Conservation (phyloP, 1,139 yeast genomes). For the Taphrina confusa region DNA sequence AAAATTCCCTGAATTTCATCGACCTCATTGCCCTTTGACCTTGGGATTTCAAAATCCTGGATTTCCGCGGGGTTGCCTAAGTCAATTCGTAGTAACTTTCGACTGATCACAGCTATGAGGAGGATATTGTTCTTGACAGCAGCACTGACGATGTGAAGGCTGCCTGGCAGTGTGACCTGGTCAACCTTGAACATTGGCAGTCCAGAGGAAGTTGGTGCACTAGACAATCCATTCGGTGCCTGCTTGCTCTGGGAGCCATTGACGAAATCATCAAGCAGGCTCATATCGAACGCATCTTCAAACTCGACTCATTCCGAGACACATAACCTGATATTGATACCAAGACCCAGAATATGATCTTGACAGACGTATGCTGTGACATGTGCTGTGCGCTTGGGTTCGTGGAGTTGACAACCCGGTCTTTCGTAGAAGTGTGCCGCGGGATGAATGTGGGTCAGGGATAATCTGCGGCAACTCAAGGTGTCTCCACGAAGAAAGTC, state of each 20-base stretch:
- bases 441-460: too few relatives aligned
- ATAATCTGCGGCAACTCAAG: too few relatives aligned
- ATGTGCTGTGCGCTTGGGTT: too few relatives aligned
- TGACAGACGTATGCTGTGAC: too few relatives aligned
- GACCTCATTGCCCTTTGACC: slow-evolving; percentile 41
- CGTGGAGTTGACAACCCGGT: too few relatives aligned
- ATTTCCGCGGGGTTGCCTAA: slow-evolving; percentile 23
- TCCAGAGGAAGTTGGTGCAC: not conserved
- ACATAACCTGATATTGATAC: too few relatives aligned
- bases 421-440: too few relatives aligned
- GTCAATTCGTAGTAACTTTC: slow-evolving; percentile 29
- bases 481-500: too few relatives aligned
- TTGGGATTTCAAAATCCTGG: slow-evolving; percentile 39
- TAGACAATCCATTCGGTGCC: not conserved
- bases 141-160: slow-evolving; percentile 19
- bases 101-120: slow-evolving; percentile 24
- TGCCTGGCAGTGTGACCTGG: slow-evolving; percentile 26
- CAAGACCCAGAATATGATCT: too few relatives aligned
- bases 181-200: slow-evolving; percentile 26
- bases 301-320: too few relatives aligned
- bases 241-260: not conserved
- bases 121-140: slow-evolving; percentile 28
- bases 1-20: slow-evolving; percentile 49
- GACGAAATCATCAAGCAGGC: slow-evolving; percentile 27
- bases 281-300: slow-evolving; percentile 3